Percentiles rank a stretch among this genome's conserved stretches.
Evolutionary conservation across 805 yeast genomes (phyloP).

Genomic region (Alloascoidea hylecoeti): DNA sequence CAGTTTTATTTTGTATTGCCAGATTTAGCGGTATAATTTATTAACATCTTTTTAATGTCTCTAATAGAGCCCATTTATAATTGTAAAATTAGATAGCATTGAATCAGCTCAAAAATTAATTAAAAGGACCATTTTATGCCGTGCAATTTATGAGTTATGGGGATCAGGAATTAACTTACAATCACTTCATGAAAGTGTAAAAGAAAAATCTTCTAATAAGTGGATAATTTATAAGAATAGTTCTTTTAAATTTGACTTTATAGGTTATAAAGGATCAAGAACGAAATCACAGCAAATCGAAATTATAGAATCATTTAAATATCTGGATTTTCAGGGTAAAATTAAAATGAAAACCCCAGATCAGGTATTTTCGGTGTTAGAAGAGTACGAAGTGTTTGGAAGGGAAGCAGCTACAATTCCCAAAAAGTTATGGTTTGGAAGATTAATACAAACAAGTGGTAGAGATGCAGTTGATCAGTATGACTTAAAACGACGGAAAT

Average conservation of each 20-base stretch:
- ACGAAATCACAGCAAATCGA: constrained; percentile 33
- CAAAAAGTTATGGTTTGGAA: constrained; percentile 54
- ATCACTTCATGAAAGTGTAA: constrained; percentile 39
- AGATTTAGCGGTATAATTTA: too few species aligned
- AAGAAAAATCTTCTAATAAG: constrained; percentile 15
- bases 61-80: constrained; percentile 50
- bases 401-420: constrained; percentile 33
- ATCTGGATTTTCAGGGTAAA: constrained; percentile 61
- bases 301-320: constrained; percentile 59
- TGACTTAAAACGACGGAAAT: constrained; percentile 70
- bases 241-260: constrained; percentile 71
- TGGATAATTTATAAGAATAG: constrained; percentile 23
- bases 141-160: constrained; percentile 77
- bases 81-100: constrained; percentile 53
- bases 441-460: constrained; percentile 56
- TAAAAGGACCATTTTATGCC: constrained; percentile 51
- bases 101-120: constrained; percentile 52
- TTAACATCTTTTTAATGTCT: too few species aligned
- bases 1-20: not conserved
- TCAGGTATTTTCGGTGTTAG: constrained; percentile 54
- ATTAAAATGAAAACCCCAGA: constrained; percentile 71
- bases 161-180: constrained; percentile 49
- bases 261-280: constrained; percentile 63
- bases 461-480: constrained; percentile 58
- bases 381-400: constrained; percentile 40